phyloP scores from a whole-genome alignment of 2,329 filamentous ascomycete genomes.

The Colletotrichum chrysophilum region DNA sequence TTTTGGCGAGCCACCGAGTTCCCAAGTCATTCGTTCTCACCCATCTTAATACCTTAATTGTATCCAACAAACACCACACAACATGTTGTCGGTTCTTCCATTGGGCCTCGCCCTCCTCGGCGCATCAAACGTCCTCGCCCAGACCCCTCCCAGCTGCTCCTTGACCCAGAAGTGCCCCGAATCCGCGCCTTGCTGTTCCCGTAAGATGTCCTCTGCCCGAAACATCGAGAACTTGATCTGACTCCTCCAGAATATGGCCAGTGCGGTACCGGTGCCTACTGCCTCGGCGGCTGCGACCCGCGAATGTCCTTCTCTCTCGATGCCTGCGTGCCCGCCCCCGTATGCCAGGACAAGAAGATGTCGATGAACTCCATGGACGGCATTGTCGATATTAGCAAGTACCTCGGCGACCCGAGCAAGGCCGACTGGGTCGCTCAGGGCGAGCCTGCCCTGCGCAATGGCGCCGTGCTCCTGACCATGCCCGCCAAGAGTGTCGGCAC shows the following conservation, averaged over 20 bases:
- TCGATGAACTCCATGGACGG: slow-evolving; percentile 75
- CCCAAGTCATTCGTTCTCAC: not conserved
- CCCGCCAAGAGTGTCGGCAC: slow-evolving; percentile 84
- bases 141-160: slow-evolving; percentile 45
- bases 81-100: slow-evolving; percentile 26
- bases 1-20: not conserved
- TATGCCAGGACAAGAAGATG: slow-evolving; percentile 78
- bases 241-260: slow-evolving; percentile 77
- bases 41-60: not conserved
- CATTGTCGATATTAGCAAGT: slow-evolving; percentile 75
- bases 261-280: slow-evolving; percentile 94
- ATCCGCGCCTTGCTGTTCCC: slow-evolving; percentile 78
- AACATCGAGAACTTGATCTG: not conserved
- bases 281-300: slow-evolving; percentile 93
- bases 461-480: slow-evolving; percentile 87
- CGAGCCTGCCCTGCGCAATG: slow-evolving; percentile 68
- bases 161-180: slow-evolving; percentile 69
- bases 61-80: not conserved
- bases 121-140: slow-evolving; percentile 41
- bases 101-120: slow-evolving; percentile 45
- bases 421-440: slow-evolving; percentile 92
- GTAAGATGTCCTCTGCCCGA: slow-evolving; percentile 54
- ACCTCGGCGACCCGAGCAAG: slow-evolving; percentile 81
- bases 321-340: slow-evolving; percentile 83
- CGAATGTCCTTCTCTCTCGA: slow-evolving; percentile 82